Conservation (phyloP, 1,284 basidiomycete genomes). For the Trichosporon coremiiforme region DNA sequence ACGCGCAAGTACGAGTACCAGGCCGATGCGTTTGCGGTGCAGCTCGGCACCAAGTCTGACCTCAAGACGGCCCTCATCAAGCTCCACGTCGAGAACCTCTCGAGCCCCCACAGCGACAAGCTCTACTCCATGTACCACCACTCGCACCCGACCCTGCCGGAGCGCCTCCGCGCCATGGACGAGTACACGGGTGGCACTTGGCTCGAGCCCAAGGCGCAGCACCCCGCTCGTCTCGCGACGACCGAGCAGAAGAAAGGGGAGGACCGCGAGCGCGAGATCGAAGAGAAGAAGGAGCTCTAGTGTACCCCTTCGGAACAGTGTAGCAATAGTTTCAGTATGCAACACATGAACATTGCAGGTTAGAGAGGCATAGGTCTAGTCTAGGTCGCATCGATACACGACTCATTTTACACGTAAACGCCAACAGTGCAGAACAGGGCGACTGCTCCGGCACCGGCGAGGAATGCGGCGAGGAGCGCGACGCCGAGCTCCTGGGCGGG, state of each 20-base stretch:
- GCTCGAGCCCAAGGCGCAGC: constrained; percentile 21
- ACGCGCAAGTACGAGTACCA: constrained; percentile 85
- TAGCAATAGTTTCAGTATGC: neutral
- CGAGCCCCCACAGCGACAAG: constrained; percentile 88
- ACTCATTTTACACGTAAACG: constrained; percentile 69
- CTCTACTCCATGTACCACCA: constrained; percentile 84
- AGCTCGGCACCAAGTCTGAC: constrained; percentile 60
- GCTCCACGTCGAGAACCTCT: constrained; percentile 85
- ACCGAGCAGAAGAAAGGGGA: constrained; percentile 23
- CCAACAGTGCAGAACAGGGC: constrained; percentile 82
- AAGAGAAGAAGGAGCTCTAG: constrained; percentile 27
- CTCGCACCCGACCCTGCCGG: constrained; percentile 86
- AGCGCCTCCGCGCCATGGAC: constrained; percentile 78
- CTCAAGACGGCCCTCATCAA: constrained; percentile 76
- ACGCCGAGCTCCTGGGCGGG: constrained; percentile 63
- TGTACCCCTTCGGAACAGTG: neutral
- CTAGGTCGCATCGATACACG: constrained; percentile 4
- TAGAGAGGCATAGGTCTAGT: neutral
- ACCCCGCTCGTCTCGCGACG: constrained; percentile 7
- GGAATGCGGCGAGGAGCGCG: constrained; percentile 69
- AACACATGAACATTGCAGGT: constrained; percentile 1
- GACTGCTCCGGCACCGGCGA: constrained; percentile 81
- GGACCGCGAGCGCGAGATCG: constrained; percentile 11
- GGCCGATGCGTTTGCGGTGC: constrained; percentile 61
- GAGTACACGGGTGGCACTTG: constrained; percentile 44